Evolutionary conservation across 257 asterid species (phyloP), one percentile per base, ranked within the genome.

Genomic region (Buddleja alternifolia): DNA sequence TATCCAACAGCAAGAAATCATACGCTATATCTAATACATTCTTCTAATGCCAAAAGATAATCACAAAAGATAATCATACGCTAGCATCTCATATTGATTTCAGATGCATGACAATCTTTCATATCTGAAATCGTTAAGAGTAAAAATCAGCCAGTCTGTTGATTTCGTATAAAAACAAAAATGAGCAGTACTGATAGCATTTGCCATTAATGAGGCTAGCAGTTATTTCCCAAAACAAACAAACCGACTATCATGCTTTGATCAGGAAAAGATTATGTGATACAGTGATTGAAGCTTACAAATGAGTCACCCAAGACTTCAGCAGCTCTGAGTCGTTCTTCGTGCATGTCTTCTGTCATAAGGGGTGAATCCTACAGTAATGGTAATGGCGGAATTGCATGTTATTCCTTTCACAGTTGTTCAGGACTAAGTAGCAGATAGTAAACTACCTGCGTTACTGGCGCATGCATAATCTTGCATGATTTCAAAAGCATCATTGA

Each of bases 341-440:
- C 97, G 40, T 92, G 96, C 95, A 92, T 89, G 76, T 92, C 97
- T 81, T 92, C 97, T 62, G 97, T 92, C 96, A 92, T 89, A 41
- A 82, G 96, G 70, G 95, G 97, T 63, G 95, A 92, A 20, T 92
- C 95, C 97, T 92, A 73, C 74, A 73, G 79, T 15, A 72, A 63
- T 44, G 37, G 21, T 17, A 42, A 34, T 42, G 42, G 58, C 42
- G 24, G 36, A 53, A 66, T 39, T 62, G 58, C 47, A 42, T 64
- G 40, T 41, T 66, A 61, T 48, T 53, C 41, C 55, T 50, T 60
- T 52, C 54, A 63, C 41, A 8, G 59, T 14, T 54, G 73, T 29
- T 55, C 46, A 42, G 55, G 60, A 53, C 62, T 50, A 44, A 61
- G 75, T 60, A 73, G 74, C 68, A 10, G 67, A 62, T 71, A 67